Evolutionary conservation across 306 rosid genomes (phyloP).

Genomic region (Mimosa pudica): DNA sequence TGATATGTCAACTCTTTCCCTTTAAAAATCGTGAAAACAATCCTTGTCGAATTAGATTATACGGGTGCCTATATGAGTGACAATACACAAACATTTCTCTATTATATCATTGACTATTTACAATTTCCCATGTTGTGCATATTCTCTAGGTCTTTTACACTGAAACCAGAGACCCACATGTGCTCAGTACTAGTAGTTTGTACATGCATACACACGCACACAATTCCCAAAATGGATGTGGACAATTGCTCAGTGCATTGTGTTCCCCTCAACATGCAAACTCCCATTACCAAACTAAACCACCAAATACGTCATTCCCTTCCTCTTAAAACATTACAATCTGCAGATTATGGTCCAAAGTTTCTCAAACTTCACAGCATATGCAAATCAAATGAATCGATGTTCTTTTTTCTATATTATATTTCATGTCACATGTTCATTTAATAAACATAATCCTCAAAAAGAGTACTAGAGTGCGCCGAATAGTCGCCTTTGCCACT

Average conservation of each 20-base stretch:
- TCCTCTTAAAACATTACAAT: conserved; percentile 12
- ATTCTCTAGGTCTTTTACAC: conserved; percentile 30
- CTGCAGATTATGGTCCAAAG: conserved; percentile 30
- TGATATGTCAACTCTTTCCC: too few species aligned
- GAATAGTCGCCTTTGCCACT: conserved; percentile 32
- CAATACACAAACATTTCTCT: conserved; percentile 1
- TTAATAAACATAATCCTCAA: conserved; percentile 30
- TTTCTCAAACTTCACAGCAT: conserved; percentile 39
- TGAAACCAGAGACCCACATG: conserved; percentile 44
- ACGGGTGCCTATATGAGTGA: background rate
- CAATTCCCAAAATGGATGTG: conserved; percentile 58
- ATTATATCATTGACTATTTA: conserved; percentile 25
- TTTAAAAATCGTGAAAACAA: too few species aligned
- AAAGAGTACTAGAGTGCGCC: conserved; percentile 17
- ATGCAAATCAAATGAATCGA: conserved; percentile 36
- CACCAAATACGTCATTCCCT: conserved; percentile 24
- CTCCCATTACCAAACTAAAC: conserved; percentile 39
- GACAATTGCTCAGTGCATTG: conserved; percentile 40
- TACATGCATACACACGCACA: conserved; percentile 37
- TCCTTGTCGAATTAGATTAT: too few species aligned
- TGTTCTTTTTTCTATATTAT: conserved; percentile 40
- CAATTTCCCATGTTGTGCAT: conserved; percentile 21
- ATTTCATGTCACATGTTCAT: conserved; percentile 18
- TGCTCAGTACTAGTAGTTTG: conserved; percentile 16
- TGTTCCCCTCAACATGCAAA: conserved; percentile 50